Percentiles rank a stretch among this genome's conserved stretches.
Conservation (phyloP, 179 eudicot genomes). For the Silene vulgaris region DNA sequence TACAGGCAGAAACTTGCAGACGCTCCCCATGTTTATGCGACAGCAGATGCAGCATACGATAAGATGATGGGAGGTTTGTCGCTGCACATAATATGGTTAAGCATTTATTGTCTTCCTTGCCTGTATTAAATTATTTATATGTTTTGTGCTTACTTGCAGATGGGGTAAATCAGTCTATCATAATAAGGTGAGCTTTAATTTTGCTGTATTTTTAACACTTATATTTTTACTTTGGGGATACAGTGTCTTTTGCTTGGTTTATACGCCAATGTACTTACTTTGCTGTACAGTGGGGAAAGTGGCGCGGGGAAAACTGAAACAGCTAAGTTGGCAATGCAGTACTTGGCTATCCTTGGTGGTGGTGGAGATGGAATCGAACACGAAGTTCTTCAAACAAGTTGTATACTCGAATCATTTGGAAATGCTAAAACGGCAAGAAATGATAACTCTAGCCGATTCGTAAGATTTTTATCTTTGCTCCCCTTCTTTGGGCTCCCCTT, state of each 20-base stretch:
- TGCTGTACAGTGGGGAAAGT: conserved; percentile 78
- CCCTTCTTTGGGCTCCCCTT: neutral
- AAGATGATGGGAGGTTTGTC: conserved; percentile 82
- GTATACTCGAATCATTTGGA: conserved; percentile 85
- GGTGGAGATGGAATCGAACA: conserved; percentile 58
- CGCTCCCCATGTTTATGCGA: conserved; percentile 82
- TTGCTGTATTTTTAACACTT: neutral
- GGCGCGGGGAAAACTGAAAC: conserved; percentile 99
- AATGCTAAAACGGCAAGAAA: conserved; percentile 89
- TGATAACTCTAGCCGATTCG: conserved; percentile 88
- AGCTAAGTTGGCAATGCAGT: conserved; percentile 85
- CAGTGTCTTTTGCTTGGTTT: neutral
- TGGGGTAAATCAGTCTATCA: conserved; percentile 77
- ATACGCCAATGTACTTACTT: conserved; percentile 6
- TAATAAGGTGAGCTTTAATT: conserved; percentile 58
- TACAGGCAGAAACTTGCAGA: conserved; percentile 65
- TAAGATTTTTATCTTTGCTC: conserved; percentile 26
- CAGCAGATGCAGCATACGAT: conserved; percentile 67
- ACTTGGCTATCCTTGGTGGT: conserved; percentile 76
- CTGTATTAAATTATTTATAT: conserved; percentile 5
- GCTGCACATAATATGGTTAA: neutral
- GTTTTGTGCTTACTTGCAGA: conserved; percentile 44
- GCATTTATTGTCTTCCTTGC: conserved; percentile 3
- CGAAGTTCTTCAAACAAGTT: conserved; percentile 67
- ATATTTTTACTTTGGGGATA: neutral